Evolutionary conservation across 768 basidiomycete genomes (phyloP), one percentile per base, ranked within the genome.

Genomic region (Hemileccinum impolitum): DNA sequence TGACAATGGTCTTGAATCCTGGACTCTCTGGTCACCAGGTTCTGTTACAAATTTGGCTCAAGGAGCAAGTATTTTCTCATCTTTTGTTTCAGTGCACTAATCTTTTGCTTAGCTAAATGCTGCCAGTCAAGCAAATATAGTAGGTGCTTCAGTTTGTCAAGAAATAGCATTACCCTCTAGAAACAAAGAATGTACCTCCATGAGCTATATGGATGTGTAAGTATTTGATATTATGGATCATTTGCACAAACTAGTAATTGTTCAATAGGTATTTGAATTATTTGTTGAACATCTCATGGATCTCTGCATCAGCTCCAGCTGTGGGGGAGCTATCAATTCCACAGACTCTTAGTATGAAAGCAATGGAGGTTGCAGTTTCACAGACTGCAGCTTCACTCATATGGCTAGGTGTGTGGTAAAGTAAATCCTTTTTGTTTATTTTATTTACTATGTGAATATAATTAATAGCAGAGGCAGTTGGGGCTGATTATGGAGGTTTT

Each of bases 331-430:
- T 32, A 2, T 2, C 4, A 23, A n/a, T n/a, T 19, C 12, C 10
- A 10, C 23, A 28, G 6, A 21, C 7, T n/a, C 32, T 55, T 21
- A 8, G 15, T 1, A 1, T 3, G 1, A 12, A 7, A 8, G 15
- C 48, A 19, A 38, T 55, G 31, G 43, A 55, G 28, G 32, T 41
- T 52, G 36, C 39, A 13, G 6, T 48, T 12, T 42, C 46, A 36
- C 18, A 38, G 4, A 9, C 26, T 2, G 19, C 46, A 37, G 50
- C 54, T 12, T 17, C 23, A 34, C 21, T 28, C 15, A 31, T 54
- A 13, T 54, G 53, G 53, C 10, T 45, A 15, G 46, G 54, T 52
- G 25, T 52, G 39, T 28, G 15, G 12, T 17, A 3, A 35, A 34
- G 34, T 7, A n/a, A 32, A 21, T 23, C 3, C 6, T 35, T 7